Percentiles rank a stretch among this genome's conserved stretches.
Evolutionary conservation across 129 eudicot species (phyloP).

Genomic region (Artemisia argyi): DNA sequence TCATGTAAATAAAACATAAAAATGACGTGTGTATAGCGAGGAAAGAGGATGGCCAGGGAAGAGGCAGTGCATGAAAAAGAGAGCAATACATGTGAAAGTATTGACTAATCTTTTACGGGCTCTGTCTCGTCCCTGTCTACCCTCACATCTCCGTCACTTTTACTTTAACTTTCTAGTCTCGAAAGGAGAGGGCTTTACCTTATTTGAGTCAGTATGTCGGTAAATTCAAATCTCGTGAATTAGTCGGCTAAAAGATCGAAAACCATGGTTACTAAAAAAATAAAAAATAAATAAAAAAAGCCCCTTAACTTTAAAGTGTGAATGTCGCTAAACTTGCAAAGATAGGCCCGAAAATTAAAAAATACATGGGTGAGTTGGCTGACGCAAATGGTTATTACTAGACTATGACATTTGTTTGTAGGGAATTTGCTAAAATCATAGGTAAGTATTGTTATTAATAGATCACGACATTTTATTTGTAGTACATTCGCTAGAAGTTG

Average conservation of each 20-base stretch:
- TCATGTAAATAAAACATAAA: neutral
- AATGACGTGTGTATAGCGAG: neutral
- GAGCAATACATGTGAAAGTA: conserved; percentile 21
- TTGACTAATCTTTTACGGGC: conserved; percentile 47
- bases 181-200: too few species aligned
- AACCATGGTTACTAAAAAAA: too few species aligned
- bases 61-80: conserved; percentile 86
- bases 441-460: conserved; percentile 16
- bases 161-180: conserved; percentile 6
- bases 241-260: too few species aligned
- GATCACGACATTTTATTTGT: conserved; percentile 19
- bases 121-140: conserved; percentile 71
- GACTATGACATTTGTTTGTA: neutral
- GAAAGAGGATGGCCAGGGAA: conserved; percentile 71
- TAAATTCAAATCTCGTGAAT: too few species aligned
- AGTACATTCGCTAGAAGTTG: conserved; percentile 21
- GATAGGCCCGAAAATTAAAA: too few species aligned
- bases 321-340: neutral
- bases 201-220: too few species aligned
- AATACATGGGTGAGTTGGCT: neutral
- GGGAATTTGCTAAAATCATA: neutral
- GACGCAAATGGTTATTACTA: neutral
- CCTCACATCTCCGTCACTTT: conserved; percentile 26
- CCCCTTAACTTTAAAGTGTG: neutral
- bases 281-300: too few species aligned